Percentiles rank a stretch among this genome's conserved stretches.
phyloP scores from a whole-genome alignment of 805 yeast species.

The Kregervanrija delftensis region DNA sequence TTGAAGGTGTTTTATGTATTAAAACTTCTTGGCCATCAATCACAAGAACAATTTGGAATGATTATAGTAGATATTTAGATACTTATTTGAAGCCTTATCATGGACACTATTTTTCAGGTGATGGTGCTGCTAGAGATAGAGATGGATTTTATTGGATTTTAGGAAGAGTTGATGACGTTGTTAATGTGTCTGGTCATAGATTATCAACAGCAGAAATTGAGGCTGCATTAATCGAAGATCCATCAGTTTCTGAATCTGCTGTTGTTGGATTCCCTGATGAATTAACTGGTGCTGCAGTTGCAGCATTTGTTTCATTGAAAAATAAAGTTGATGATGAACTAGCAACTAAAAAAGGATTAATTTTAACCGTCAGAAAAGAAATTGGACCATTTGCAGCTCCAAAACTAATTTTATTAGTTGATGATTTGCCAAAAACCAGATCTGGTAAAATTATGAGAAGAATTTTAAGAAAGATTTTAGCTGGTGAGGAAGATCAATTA shows the following conservation, averaged over 20 bases:
- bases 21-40: conserved; percentile 78
- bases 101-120: conserved; percentile 81
- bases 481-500: conserved; percentile 72
- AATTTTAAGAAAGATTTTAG: conserved; percentile 68
- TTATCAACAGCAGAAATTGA: conserved; percentile 87
- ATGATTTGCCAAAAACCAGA: conserved; percentile 79
- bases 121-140: conserved; percentile 81
- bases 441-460: conserved; percentile 87
- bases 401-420: conserved; percentile 61
- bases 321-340: conserved; percentile 39
- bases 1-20: conserved; percentile 75
- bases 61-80: conserved; percentile 67
- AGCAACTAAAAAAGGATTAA: conserved; percentile 54
- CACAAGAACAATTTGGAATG: conserved; percentile 76
- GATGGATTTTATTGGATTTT: conserved; percentile 83
- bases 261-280: conserved; percentile 82
- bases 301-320: conserved; percentile 73
- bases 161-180: conserved; percentile 86
- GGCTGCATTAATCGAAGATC: conserved; percentile 71
- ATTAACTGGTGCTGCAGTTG: conserved; percentile 81
- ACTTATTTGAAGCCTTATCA: conserved; percentile 81
- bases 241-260: conserved; percentile 68
- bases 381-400: conserved; percentile 88
- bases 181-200: conserved; percentile 81
- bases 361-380: conserved; percentile 66